A percentile compares a stretch with the other conserved stretches of the same genome.
phyloP scores from a whole-genome alignment of 495 filamentous ascomycete species.

The Aspergillus sparsus region DNA sequence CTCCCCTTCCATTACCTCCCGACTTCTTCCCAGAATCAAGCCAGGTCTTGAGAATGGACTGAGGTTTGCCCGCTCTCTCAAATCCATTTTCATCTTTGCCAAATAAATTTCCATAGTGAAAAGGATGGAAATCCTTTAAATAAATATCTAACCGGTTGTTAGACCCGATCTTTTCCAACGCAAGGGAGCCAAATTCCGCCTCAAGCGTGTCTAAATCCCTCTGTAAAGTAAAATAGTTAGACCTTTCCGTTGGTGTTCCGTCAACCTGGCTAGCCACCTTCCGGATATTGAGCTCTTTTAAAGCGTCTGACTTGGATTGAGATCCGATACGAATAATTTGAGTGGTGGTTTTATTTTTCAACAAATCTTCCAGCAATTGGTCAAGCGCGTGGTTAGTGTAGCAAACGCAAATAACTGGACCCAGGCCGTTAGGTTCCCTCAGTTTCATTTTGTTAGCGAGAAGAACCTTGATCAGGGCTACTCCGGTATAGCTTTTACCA shows the following conservation, averaged over 20 bases:
- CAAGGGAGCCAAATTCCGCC: background rate
- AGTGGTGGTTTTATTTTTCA: constrained; percentile 49
- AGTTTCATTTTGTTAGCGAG: constrained; percentile 52
- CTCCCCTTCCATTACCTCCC: background rate
- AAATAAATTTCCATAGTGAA: background rate
- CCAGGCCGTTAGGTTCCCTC: constrained; percentile 40
- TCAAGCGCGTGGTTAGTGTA: constrained; percentile 78
- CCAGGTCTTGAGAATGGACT: background rate
- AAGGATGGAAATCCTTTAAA: background rate
- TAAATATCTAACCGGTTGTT: background rate
- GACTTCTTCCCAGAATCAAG: background rate
- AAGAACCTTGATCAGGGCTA: constrained; percentile 62
- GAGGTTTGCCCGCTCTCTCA: background rate
- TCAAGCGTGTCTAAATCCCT: constrained; percentile 10
- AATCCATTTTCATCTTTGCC: background rate
- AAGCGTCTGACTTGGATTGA: constrained; percentile 59
- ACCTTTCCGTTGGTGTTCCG: constrained; percentile 46
- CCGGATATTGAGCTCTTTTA: constrained; percentile 45
- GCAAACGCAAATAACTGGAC: constrained; percentile 65
- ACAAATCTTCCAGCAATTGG: constrained; percentile 67
- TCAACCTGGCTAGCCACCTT: constrained; percentile 30
- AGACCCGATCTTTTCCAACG: background rate
- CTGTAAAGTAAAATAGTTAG: constrained; percentile 17
- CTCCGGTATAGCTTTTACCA: constrained; percentile 68
- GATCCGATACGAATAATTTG: constrained; percentile 71